These are phyloP conservation scores for Gyrodon lividus DNA, from an alignment of 768 basidiomycete species.

Conservation along the genomic window DNA sequence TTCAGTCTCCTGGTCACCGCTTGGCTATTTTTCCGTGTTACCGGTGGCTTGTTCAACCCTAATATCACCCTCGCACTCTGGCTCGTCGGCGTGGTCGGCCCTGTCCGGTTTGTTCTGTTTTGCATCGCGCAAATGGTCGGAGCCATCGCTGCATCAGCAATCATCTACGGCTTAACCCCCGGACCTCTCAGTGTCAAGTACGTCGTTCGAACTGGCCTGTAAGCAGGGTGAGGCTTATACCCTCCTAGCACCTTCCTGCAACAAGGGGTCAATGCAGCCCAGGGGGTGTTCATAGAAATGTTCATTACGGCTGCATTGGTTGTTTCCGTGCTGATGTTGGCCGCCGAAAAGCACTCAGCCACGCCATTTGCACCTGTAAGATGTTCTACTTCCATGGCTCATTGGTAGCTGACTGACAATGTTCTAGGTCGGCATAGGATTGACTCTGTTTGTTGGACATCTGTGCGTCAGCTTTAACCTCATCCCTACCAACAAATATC, in stretches of 20 bases:
- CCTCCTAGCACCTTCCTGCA: slow-evolving; percentile 46
- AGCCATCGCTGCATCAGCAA: slow-evolving; percentile 56
- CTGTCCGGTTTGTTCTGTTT: slow-evolving; percentile 57
- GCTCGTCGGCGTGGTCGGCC: slow-evolving; percentile 52
- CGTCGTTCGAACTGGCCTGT: slow-evolving; percentile 9
- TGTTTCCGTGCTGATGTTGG: slow-evolving; percentile 68
- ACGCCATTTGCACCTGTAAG: slow-evolving; percentile 69
- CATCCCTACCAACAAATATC: not conserved
- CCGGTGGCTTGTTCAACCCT: slow-evolving; percentile 68
- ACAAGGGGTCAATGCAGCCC: slow-evolving; percentile 46
- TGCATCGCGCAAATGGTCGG: slow-evolving; percentile 62
- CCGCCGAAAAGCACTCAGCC: slow-evolving; percentile 64
- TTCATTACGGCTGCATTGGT: slow-evolving; percentile 62
- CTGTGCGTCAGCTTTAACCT: slow-evolving; percentile 39
- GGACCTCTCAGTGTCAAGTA: slow-evolving; percentile 56
- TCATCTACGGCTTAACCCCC: slow-evolving; percentile 54
- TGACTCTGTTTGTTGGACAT: slow-evolving; percentile 62
- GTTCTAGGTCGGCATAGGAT: slow-evolving; percentile 57
- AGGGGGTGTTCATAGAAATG: slow-evolving; percentile 72
- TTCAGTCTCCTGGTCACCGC: slow-evolving; percentile 59
- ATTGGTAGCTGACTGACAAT: slow-evolving; percentile 1
- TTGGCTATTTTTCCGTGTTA: slow-evolving; percentile 67
- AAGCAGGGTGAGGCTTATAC: not conserved
- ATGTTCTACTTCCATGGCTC: not conserved
- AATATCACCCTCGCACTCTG: slow-evolving; percentile 59